Conservation (phyloP, 306 rosid genomes). For the Ziziphus jujuba region DNA sequence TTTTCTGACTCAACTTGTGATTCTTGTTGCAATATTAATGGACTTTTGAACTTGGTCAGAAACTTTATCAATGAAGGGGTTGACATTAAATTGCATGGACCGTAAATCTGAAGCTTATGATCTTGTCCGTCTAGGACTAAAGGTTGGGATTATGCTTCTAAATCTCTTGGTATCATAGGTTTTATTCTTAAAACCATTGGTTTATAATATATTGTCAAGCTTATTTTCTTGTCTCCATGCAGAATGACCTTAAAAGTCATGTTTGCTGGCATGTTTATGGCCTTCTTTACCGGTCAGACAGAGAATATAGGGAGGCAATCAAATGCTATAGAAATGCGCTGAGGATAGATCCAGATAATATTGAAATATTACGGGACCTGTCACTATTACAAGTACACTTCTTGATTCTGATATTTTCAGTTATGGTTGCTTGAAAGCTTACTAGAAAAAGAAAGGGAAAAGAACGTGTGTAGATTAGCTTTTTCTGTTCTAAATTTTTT, state of each 20-base stretch:
- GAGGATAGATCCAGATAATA: constrained; percentile 92
- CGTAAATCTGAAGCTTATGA: constrained; percentile 97
- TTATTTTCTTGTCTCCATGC: constrained; percentile 41
- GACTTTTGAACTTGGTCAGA: constrained; percentile 48
- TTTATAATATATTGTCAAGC: constrained; percentile 16
- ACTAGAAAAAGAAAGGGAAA: background rate
- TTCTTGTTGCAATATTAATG: background rate
- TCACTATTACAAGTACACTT: constrained; percentile 82
- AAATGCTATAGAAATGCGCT: constrained; percentile 95
- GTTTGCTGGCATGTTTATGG: constrained; percentile 99
- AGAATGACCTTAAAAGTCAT: constrained; percentile 99
- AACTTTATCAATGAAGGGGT: constrained; percentile 98
- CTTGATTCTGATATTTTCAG: constrained; percentile 11
- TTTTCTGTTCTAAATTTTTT: background rate
- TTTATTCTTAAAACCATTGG: constrained; percentile 17
- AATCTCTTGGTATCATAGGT: background rate
- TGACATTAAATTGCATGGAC: constrained; percentile 96
- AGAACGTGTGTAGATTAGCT: background rate
- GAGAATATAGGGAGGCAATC: constrained; percentile 98
- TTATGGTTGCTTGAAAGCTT: constrained; percentile 19
- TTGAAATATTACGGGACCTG: constrained; percentile 88
- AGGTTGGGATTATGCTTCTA: constrained; percentile 51
- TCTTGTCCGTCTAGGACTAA: constrained; percentile 89
- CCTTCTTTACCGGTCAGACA: constrained; percentile 94
- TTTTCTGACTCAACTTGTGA: background rate